Evolutionary conservation across 31 red algal genomes (phyloP), one percentile per base, ranked within the genome.

Genomic region (Asparagopsis taxiformis): DNA sequence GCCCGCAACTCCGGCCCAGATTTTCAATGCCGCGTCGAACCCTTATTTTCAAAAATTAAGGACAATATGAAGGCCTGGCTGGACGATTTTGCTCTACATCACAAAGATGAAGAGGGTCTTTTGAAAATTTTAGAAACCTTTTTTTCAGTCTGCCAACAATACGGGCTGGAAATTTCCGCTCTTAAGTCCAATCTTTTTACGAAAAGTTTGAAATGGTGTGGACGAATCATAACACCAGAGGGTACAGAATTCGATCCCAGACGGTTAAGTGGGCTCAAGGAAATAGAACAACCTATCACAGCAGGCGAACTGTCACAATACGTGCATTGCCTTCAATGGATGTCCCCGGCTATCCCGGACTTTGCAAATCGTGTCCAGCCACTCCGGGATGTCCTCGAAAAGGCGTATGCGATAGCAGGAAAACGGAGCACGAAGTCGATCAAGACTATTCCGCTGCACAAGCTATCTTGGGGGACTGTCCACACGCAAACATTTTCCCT

Each of bases 151-250:
- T 58, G 54, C 54, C 7, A 13, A 13, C 6, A 46, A 13, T 46
- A 46, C 13, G 41, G 41, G 13, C 41, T 46, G 8, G 13, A 46
- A 46, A 13, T 46, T 13, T 46, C 41, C 8, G 13, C 41, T 46
- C 6, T 9, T 6, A 58, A 58, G 54, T 8, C 10, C 21, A 21
- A 7, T 5, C 5, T 58, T 5, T 58, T 58, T n/a, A 29, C 54
- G 20, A 58, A 58, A 58, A 29, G 9, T 17, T 50, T 29, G 41
- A 46, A 46, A 7, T 58, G 54, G 7, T 58, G 54, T 58, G 54
- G 54, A 21, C 54, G 10, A 21, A 58, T 58, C 54, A 21, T 58
- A 7, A 29, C n/a, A 7, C 5, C 54, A 7, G 54, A 58, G 20
- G 54, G 54, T 15, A 21, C 20, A 7, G 21, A 29, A 21, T 58